phyloP scores from a whole-genome alignment of 2,329 filamentous ascomycete species.

The Penicillium olsonii region DNA sequence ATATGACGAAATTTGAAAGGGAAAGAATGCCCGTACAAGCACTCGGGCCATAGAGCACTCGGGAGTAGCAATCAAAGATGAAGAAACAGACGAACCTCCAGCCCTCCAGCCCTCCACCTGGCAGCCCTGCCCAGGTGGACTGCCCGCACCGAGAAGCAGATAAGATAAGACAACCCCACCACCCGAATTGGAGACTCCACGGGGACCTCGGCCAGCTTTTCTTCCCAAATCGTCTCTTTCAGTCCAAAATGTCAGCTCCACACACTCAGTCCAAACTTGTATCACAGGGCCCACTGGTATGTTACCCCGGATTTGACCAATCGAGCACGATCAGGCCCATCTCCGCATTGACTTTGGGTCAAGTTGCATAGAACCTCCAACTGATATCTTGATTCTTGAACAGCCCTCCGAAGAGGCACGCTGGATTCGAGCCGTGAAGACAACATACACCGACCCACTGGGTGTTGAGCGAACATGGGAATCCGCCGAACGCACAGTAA shows the following conservation, averaged over 20 bases:
- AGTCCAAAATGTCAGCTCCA: constrained; percentile 21
- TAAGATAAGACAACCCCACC: constrained; percentile 15
- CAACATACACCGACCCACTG: constrained; percentile 45
- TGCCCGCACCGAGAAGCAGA: background rate
- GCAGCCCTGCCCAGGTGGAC: too few relatives aligned
- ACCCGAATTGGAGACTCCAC: background rate
- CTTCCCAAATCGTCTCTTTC: background rate
- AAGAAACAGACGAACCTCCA: too few relatives aligned
- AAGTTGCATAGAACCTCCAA: background rate
- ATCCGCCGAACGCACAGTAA: constrained; percentile 46
- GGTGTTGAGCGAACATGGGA: constrained; percentile 48
- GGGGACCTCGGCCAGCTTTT: background rate
- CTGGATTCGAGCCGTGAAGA: constrained; percentile 47
- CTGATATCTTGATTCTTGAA: background rate
- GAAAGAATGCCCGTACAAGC: too few relatives aligned
- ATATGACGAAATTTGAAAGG: too few relatives aligned
- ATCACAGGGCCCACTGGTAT: constrained; percentile 38
- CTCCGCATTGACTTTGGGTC: background rate
- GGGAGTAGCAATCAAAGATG: too few relatives aligned
- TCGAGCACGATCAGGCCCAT: background rate
- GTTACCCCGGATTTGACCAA: background rate
- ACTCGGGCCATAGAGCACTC: too few relatives aligned
- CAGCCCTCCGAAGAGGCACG: constrained; percentile 42
- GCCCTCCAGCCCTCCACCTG: too few relatives aligned
- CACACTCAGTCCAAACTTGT: constrained; percentile 33